A percentile compares a stretch with the other conserved stretches of the same genome.
Evolutionary conservation across 2,329 filamentous ascomycete genomes (phyloP).

Genomic region (Teratosphaeria zuluensis): DNA sequence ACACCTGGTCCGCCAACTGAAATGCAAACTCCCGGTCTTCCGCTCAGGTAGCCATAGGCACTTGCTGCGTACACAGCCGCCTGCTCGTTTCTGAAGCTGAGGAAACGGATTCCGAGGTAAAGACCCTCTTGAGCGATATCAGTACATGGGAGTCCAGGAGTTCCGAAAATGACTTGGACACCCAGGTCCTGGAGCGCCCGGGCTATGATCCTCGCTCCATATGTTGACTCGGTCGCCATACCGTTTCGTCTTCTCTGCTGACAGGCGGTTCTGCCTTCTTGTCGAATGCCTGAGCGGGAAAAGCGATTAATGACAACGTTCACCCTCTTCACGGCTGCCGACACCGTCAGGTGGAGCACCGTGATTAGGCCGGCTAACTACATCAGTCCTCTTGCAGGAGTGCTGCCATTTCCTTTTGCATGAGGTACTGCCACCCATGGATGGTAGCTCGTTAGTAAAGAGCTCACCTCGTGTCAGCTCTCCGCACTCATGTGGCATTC

Average conservation of each 20-base stretch:
- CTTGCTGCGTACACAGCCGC: conserved; percentile 49
- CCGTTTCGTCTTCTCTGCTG: neutral
- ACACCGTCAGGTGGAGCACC: neutral
- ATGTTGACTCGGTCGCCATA: conserved; percentile 5
- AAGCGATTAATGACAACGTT: neutral
- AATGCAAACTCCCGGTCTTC: conserved; percentile 46
- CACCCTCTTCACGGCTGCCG: neutral
- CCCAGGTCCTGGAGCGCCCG: conserved; percentile 39
- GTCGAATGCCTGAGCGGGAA: neutral
- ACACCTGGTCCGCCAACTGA: conserved; percentile 52
- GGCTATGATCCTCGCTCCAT: conserved; percentile 40
- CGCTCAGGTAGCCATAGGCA: conserved; percentile 50
- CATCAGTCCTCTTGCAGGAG: neutral
- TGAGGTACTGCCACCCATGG: neutral
- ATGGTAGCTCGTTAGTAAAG: neutral
- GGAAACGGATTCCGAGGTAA: conserved; percentile 47
- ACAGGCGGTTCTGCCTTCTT: neutral
- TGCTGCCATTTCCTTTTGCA: neutral
- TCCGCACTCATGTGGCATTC: neutral
- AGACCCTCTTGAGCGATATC: conserved; percentile 50
- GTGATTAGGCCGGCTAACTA: neutral
- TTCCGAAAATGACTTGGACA: conserved; percentile 43
- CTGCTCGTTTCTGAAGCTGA: conserved; percentile 51
- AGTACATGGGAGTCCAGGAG: conserved; percentile 47
- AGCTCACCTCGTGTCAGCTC: neutral